Evolutionary conservation across 2,329 filamentous ascomycete species (phyloP), one percentile per base, ranked within the genome.

Genomic region (Magnaporthiopsis incrustans): DNA sequence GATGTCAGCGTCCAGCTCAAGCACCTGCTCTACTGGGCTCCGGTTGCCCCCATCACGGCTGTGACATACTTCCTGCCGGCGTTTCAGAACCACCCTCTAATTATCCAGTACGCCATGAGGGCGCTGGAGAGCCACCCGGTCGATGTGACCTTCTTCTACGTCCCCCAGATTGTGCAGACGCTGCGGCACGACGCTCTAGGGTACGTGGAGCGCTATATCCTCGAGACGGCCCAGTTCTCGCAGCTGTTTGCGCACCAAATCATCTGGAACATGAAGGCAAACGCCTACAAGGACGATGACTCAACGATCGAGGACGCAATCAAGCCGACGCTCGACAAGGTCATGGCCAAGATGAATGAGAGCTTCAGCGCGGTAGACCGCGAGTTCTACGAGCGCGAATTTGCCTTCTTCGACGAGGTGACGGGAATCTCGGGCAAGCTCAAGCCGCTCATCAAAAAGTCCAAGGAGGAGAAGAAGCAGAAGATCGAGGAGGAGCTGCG

Each of bases 201-300:
- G 64, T 99, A 99, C 72, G 93, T 97, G 2, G 92, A 97, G 76
- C 86, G 94, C 59, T 99, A 97, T 73, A 98, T 99, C 64, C 82
- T 98, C 22, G 95, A 99, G 77, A 97, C 96, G 0, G 95, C 93
- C 1, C 94, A 96, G 70, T 93, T 97, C 72, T 98, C 95, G n/a
- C 95, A 98, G 75, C 79, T 98, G 11, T 99, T 99, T 76, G 94
- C 96, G 2, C 96, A 99, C 75, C 95, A 99, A 72, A 98, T 99
- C 69, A 99, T 99, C 73, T 99, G 96, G 95, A 99, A 99, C 74
- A 99, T 99, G 89, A 99, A 98, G 75, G 95, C 95, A 38, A 99
- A 99, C 75, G 91, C 93, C 1, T 99, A 91, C 82, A 99, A 97
- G 75, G 96, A 99, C 68, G 94, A 99, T 71, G 92, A 97, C 69